Evolutionary conservation across 805 yeast genomes (phyloP).

Genomic region (Metschnikowia picachoensis): DNA sequence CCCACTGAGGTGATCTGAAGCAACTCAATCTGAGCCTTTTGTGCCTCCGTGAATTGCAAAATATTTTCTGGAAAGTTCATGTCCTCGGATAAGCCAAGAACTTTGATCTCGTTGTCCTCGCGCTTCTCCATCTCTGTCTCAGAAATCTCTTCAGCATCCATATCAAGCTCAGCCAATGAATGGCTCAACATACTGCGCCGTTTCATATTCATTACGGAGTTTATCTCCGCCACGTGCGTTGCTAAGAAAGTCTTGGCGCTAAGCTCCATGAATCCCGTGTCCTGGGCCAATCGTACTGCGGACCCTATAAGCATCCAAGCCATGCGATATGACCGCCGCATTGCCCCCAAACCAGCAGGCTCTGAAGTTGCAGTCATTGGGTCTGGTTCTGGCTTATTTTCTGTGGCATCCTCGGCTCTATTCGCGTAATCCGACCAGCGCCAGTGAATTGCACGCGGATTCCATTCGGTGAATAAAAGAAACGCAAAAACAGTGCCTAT

Average conservation of each 20-base stretch:
- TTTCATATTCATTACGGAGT: slow-evolving; percentile 77
- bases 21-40: slow-evolving; percentile 76
- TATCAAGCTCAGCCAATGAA: slow-evolving; percentile 62
- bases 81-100: slow-evolving; percentile 25
- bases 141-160: slow-evolving; percentile 42
- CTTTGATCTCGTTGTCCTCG: slow-evolving; percentile 24
- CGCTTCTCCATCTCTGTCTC: slow-evolving; percentile 32
- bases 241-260: slow-evolving; percentile 75
- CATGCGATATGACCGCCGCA: slow-evolving; percentile 84
- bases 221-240: slow-evolving; percentile 78
- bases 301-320: slow-evolving; percentile 93
- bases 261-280: slow-evolving; percentile 73
- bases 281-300: slow-evolving; percentile 82
- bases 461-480: slow-evolving; percentile 88
- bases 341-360: slow-evolving; percentile 72
- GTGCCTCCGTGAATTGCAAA: slow-evolving; percentile 55
- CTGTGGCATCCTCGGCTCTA: slow-evolving; percentile 40
- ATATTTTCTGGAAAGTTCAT: slow-evolving; percentile 13
- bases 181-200: slow-evolving; percentile 74
- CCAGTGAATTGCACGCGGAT: slow-evolving; percentile 91
- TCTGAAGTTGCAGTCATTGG: slow-evolving; percentile 26
- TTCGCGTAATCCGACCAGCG: slow-evolving; percentile 83
- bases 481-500: slow-evolving; percentile 86
- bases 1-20: slow-evolving; percentile 77
- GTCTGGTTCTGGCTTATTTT: slow-evolving; percentile 6